These are phyloP conservation scores for Thuidium tamariscinum DNA, from an alignment of 225 moss, liverwort and hornwort genomes.

Conservation along the genomic window DNA sequence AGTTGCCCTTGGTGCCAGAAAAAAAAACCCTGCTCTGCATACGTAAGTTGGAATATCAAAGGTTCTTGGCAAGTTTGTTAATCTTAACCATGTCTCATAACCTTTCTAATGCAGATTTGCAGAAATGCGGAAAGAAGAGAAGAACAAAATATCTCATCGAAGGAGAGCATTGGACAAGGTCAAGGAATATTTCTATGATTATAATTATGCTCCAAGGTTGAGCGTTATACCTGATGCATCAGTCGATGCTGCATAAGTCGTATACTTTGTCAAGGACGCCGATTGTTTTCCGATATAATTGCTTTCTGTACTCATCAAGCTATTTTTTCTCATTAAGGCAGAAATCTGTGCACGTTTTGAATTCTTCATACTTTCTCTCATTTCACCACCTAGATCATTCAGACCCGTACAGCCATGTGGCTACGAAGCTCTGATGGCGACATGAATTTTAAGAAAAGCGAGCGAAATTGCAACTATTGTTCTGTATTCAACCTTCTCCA, in stretches of 20 bases:
- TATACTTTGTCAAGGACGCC: not conserved
- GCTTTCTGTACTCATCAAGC: not conserved
- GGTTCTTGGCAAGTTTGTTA: not conserved
- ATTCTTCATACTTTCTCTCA: not conserved
- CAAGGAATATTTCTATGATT: slow-evolving; percentile 76
- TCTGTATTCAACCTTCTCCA: not conserved
- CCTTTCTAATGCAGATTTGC: slow-evolving; percentile 57
- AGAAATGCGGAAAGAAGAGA: slow-evolving; percentile 94
- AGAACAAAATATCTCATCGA: slow-evolving; percentile 93
- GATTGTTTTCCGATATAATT: not conserved
- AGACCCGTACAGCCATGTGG: not conserved
- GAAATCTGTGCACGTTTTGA: not conserved
- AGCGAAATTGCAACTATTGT: not conserved
- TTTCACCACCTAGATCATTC: not conserved
- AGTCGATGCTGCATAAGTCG: not conserved
- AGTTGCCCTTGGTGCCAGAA: no score
- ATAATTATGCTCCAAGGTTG: slow-evolving; percentile 54
- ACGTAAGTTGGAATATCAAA: not conserved
- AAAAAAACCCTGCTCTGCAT: no score
- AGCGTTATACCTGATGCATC: not conserved
- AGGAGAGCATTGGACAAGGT: slow-evolving; percentile 91
- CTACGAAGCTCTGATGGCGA: not conserved
- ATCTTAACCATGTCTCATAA: not conserved
- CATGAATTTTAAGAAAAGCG: not conserved
- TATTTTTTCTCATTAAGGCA: not conserved